Evolutionary conservation across 1,284 basidiomycete genomes (phyloP).

Genomic region (Veloporphyrellus conicus): DNA sequence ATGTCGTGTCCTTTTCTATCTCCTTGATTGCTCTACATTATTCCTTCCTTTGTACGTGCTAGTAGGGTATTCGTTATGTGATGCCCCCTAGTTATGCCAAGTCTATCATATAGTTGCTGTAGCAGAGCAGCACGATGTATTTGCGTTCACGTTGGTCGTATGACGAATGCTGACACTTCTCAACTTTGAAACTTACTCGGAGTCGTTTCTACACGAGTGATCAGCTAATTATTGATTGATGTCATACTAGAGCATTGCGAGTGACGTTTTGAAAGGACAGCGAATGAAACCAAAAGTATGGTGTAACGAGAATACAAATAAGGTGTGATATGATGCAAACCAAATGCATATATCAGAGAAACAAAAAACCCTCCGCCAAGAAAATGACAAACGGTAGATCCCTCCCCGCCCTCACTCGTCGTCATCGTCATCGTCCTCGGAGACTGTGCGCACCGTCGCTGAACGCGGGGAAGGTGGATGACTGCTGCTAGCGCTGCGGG

Average conservation of each 20-base stretch:
- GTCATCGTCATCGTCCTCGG: conserved; percentile 19
- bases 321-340: conserved; percentile 15
- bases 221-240: too few relatives aligned
- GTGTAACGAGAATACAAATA: conserved; percentile 24
- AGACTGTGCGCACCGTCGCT: conserved; percentile 10
- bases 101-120: too few relatives aligned
- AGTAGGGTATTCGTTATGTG: conserved; percentile 1
- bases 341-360: conserved; percentile 5
- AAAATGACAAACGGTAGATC: too few relatives aligned
- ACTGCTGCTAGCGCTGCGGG: not conserved
- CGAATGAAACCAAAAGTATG: not conserved
- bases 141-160: not conserved
- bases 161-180: too few relatives aligned
- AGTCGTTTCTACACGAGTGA: too few relatives aligned
- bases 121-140: too few relatives aligned
- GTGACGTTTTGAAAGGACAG: not conserved
- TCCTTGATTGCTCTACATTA: not conserved
- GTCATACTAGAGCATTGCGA: too few relatives aligned
- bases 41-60: too few relatives aligned
- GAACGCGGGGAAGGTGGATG: conserved; percentile 6
- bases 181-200: too few relatives aligned
- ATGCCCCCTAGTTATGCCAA: not conserved
- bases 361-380: not conserved
- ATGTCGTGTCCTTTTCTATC: not conserved
- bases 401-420: not conserved